Conservation (phyloP, 139 green algal species). For the Tetradesmus lagerheimii region DNA sequence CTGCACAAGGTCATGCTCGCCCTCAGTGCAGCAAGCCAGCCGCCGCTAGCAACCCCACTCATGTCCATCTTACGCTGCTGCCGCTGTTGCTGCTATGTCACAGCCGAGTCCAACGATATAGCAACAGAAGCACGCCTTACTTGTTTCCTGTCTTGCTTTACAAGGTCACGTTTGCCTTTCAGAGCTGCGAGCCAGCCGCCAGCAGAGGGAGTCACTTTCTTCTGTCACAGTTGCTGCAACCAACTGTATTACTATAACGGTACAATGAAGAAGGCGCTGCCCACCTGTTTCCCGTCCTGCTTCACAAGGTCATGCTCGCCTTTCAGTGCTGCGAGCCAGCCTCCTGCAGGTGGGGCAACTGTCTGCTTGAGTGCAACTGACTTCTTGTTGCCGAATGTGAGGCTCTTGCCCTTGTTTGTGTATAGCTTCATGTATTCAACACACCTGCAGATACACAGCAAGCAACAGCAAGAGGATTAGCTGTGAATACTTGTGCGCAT, state of each 20-base stretch:
- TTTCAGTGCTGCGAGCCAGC: conserved; percentile 21
- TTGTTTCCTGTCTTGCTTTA: background rate
- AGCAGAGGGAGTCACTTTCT: background rate
- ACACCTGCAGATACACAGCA: conserved; percentile 25
- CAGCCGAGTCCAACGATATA: too few species aligned
- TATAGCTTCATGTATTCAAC: conserved; percentile 43
- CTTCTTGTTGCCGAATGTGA: conserved; percentile 28
- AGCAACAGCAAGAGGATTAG: background rate
- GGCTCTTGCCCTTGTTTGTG: conserved; percentile 40
- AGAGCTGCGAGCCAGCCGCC: conserved; percentile 20
- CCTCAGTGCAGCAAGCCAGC: too few species aligned
- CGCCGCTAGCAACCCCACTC: too few species aligned
- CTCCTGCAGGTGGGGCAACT: background rate
- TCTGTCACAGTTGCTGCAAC: background rate
- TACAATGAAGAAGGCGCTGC: background rate
- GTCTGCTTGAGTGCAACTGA: background rate
- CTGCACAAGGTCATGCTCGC: too few species aligned
- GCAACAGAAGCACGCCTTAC: too few species aligned
- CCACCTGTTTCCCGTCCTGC: conserved; percentile 5
- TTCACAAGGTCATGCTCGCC: background rate
- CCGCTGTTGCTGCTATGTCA: background rate
- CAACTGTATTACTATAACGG: too few species aligned
- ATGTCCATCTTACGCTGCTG: too few species aligned
- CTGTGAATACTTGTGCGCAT: too few species aligned
- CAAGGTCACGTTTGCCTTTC: background rate